These are phyloP conservation scores for Pythium dissimile DNA, from an alignment of 352 stramenopile genomes.

Conservation along the genomic window DNA sequence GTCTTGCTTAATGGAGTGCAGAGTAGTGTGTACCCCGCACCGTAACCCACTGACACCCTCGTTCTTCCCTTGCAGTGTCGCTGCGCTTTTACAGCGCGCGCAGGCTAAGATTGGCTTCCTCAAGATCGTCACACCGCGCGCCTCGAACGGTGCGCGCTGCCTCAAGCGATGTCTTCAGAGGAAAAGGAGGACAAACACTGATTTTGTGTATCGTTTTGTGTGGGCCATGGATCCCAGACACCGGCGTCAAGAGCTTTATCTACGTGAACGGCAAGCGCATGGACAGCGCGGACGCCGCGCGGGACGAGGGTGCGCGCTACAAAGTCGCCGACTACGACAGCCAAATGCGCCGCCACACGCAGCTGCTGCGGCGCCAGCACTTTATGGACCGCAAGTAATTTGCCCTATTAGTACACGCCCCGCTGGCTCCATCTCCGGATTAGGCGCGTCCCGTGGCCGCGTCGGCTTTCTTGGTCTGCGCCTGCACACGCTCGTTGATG, in stretches of 20 bases:
- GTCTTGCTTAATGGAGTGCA: constrained; percentile 19
- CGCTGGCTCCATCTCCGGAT: no score
- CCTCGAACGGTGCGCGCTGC: constrained; percentile 36
- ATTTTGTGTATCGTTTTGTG: neutral
- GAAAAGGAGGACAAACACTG: no score
- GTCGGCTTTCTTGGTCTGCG: constrained; percentile 66
- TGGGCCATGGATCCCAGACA: constrained; percentile 27
- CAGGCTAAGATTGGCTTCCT: constrained; percentile 82
- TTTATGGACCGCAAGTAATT: constrained; percentile 73
- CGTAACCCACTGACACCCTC: neutral
- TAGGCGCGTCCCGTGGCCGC: constrained; percentile 25
- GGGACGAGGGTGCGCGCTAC: constrained; percentile 60
- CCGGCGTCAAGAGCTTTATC: constrained; percentile 74
- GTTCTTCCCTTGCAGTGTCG: constrained; percentile 36
- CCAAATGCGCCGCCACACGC: constrained; percentile 67
- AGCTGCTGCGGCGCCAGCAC: constrained; percentile 78
- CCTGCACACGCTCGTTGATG: constrained; percentile 64
- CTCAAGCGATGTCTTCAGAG: neutral
- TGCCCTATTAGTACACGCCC: no score
- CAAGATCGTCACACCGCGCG: constrained; percentile 82
- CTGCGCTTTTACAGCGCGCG: constrained; percentile 64
- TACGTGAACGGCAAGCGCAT: constrained; percentile 81
- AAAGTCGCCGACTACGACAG: constrained; percentile 70
- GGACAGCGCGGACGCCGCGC: constrained; percentile 27
- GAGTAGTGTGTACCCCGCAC: neutral